A percentile compares a stretch with the other conserved stretches of the same genome.
Conservation (phyloP, 139 green algal species). For the Yamagishiella unicocca region DNA sequence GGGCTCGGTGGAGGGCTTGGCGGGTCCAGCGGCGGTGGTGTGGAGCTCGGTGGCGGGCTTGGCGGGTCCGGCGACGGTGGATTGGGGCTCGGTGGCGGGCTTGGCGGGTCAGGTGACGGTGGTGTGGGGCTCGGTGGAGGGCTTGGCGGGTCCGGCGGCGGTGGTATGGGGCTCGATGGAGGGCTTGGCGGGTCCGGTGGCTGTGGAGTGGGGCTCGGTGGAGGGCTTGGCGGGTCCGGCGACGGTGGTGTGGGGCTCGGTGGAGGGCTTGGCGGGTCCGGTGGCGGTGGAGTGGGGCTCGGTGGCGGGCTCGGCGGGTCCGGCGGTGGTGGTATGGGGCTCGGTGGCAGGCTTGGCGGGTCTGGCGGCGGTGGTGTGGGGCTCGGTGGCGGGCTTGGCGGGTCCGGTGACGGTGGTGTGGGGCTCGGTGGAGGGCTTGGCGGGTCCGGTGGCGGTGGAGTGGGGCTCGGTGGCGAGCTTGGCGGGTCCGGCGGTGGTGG, state of each 20-base stretch:
- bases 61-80: not conserved
- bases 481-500: not conserved
- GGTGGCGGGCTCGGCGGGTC: not conserved
- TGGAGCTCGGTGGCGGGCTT: not conserved
- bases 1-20: not conserved
- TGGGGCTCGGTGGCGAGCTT: not conserved
- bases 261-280: not conserved
- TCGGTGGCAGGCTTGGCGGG: not conserved
- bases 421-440: not conserved
- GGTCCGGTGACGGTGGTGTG: not conserved
- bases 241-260: not conserved
- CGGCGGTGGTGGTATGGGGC: not conserved
- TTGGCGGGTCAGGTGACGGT: not conserved
- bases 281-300: not conserved
- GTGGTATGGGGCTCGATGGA: not conserved
- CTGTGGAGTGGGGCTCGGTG: not conserved
- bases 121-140: not conserved
- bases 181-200: not conserved
- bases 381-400: not conserved
- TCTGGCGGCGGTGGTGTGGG: not conserved
- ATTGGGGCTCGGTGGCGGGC: not conserved
- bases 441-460: not conserved
- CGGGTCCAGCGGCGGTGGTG: not conserved
- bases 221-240: not conserved
- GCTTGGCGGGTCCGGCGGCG: not conserved